Evolutionary conservation across 257 asterid species (phyloP), one percentile per base, ranked within the genome.

Genomic region (Rauvolfia tetraphylla): DNA sequence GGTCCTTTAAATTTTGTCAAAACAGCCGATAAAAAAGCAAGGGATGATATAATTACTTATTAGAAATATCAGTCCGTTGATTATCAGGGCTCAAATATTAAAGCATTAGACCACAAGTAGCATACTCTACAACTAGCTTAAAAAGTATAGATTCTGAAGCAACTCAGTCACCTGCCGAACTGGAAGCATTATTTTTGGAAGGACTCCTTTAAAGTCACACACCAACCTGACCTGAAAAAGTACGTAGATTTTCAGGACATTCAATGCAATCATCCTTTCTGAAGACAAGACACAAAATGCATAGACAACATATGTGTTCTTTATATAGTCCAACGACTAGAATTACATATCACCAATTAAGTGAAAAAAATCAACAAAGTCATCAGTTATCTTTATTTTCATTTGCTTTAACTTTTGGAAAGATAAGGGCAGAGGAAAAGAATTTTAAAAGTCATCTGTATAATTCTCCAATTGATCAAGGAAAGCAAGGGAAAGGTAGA

Each of bases 171-270:
- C 98, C 95, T 94, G 97, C 53, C 88, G 90, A 7, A 80, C 92
- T 84, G 79, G 95, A 84, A 84, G 86, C 79, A 91, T 75, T 78
- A 95, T 84, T 87, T 92, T 92, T 65, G 95, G 90, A 79, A 92
- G 96, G 77, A 95, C 89, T 53, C 98, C 97, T 84, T 90, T 95
- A 87, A 84, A 86, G 39, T 78, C 77, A 85, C 95, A 92, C 39
- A 79, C 96, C 89, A 89, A 82, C 84, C 87, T 91, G 39, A 95
- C 85, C 99, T 95, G 95, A 81, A 87, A 73, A 72, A 49, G 73
- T 48, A 56, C 11, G 63, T 69, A 59, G 39, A 73, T 70, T n/a
- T 68, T 11, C 41, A 73, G 25, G 38, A 22, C 18, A 68, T 68
- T 10, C 9, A 54, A 22, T 31, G 27, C 34, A 67, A n/a, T n/a